Evolutionary conservation across 1,284 basidiomycete genomes (phyloP).

Genomic region (Anthracocystis walkeri): DNA sequence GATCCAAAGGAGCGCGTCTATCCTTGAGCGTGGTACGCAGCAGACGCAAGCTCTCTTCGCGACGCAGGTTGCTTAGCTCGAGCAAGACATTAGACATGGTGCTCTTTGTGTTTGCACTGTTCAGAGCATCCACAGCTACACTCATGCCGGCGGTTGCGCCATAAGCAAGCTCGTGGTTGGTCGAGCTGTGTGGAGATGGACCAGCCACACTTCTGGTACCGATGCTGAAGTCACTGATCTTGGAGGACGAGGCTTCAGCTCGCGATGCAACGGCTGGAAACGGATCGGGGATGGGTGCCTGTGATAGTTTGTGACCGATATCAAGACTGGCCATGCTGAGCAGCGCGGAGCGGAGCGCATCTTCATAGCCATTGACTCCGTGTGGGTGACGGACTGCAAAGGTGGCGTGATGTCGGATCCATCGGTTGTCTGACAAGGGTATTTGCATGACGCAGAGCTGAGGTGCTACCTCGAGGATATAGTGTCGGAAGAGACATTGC

Average conservation of each 20-base stretch:
- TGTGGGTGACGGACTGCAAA: constrained; percentile 38
- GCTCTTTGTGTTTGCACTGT: constrained; percentile 16
- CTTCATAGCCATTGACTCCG: constrained; percentile 41
- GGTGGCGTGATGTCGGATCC: constrained; percentile 43
- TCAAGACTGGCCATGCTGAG: constrained; percentile 49
- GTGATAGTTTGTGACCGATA: constrained; percentile 42
- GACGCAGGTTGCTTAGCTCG: constrained; percentile 42
- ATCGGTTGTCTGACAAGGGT: constrained; percentile 41
- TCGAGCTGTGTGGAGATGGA: constrained; percentile 7
- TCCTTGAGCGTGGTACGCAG: constrained; percentile 41
- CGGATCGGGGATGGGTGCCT: constrained; percentile 33
- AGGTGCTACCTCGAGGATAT: constrained; percentile 43
- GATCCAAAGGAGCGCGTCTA: constrained; percentile 29
- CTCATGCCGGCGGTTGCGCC: neutral
- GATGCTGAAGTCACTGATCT: constrained; percentile 4
- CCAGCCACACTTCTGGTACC: neutral
- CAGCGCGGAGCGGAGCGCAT: constrained; percentile 41
- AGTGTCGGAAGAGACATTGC: constrained; percentile 45
- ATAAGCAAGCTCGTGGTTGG: neutral
- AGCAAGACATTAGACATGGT: constrained; percentile 42
- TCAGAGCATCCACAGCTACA: constrained; percentile 8
- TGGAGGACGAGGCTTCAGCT: constrained; percentile 9
- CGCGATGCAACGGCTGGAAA: constrained; percentile 20
- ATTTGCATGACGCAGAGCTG: constrained; percentile 40
- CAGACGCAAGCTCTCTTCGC: constrained; percentile 35